These are phyloP conservation scores for Termitomyces sp. DNA, from an alignment of 768 basidiomycete species.

Conservation along the genomic window DNA sequence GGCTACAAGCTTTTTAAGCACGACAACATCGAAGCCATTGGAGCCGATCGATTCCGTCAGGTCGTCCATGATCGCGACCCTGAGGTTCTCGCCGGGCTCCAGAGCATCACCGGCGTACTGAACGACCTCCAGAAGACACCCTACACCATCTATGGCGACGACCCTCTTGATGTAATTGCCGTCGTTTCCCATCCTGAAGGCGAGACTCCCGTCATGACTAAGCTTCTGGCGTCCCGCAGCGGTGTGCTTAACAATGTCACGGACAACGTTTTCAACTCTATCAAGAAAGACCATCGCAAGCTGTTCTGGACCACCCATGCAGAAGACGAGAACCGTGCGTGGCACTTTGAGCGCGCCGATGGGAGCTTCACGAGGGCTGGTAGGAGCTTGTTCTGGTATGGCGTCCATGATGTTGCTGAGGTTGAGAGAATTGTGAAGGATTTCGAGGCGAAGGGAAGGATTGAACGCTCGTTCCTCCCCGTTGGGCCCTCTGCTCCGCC, in stretches of 20 bases:
- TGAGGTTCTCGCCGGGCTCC: conserved; percentile 75
- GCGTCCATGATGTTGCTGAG: conserved; percentile 84
- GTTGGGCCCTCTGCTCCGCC: conserved; percentile 70
- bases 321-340: conserved; percentile 94
- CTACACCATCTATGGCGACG: conserved; percentile 97
- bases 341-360: conserved; percentile 99
- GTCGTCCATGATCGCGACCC: conserved; percentile 95
- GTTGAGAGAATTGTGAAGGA: conserved; percentile 79
- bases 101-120: conserved; percentile 85
- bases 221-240: conserved; percentile 81
- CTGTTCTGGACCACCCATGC: conserved; percentile 98
- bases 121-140: conserved; percentile 75
- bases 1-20: conserved; percentile 98
- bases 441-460: conserved; percentile 73
- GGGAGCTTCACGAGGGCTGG: conserved; percentile 96
- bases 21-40: conserved; percentile 71
- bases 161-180: conserved; percentile 92
- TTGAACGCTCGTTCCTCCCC: conserved; percentile 87
- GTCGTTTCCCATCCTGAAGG: conserved; percentile 90
- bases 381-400: conserved; percentile 96
- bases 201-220: conserved; percentile 87
- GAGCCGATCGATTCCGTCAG: conserved; percentile 91
- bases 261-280: conserved; percentile 96
- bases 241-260: conserved; percentile 92
- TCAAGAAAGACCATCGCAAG: conserved; percentile 89